Base-by-base conservation (phyloP, 345 rosid genomes). In the Eucalyptus erythrocorys region DNA sequence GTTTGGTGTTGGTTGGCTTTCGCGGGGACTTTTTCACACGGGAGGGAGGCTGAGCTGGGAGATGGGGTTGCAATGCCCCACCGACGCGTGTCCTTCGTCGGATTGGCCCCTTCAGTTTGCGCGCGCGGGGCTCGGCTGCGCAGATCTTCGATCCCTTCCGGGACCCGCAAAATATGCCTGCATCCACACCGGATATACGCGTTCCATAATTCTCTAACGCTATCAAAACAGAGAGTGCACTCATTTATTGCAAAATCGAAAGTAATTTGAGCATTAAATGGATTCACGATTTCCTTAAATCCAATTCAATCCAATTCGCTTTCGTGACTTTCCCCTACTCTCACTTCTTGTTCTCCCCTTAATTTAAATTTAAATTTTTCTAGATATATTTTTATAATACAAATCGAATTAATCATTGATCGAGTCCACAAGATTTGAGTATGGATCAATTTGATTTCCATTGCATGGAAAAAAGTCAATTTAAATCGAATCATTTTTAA, bases 371-470 rank as follows among this genome's bases (percentile, higher is more conserved):
- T 55, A 4, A 24, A 10, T 4, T 55, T 55, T 24, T 26, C 26
- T 51, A 51, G 1, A 51, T 21, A 51, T 21, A 2, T 3, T 51
- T 8, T 13, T 21, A 51, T 21, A 21, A 51, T 51, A 51, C 8
- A 1, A 51, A 51, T 17, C 0, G 3, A 50, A 2, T 51, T 1
- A 21, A 51, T 9, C 8, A 4, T 8, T 8, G 2, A 51, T 21
- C 10, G 0, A 21, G 1, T 51, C 26, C 10, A 0, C 1, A 51
- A 0, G 4, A 2, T 51, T 51, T 21, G 2, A 19, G 57, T 51
- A 51, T 51, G 8, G 2, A 51, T 51, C 57, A 51, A 19, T 51
- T 51, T 21, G 57, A 51, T 51, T 51, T 51, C 24, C 24, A 1
- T 51, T 51, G 5, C 57, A 51, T 51, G 57, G 0, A 51, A 51